Percentiles rank a stretch among this genome's conserved stretches.
Evolutionary conservation across 2,329 filamentous ascomycete species (phyloP).

Genomic region (Paraphaeosphaeria sporulosa): DNA sequence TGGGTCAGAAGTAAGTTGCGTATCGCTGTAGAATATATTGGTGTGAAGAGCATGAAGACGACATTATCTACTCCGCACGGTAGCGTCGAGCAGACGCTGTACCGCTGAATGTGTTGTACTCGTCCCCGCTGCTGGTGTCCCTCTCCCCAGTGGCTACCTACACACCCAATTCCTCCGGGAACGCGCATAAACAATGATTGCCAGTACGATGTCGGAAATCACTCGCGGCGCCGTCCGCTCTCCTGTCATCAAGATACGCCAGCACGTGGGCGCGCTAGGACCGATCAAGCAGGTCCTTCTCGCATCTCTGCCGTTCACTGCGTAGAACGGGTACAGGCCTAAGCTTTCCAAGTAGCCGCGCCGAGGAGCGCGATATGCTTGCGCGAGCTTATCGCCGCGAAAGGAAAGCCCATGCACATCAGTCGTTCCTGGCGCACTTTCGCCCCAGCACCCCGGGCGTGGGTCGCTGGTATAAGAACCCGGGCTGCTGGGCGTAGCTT

Average conservation of each 20-base stretch:
- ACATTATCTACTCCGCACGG: too few relatives aligned
- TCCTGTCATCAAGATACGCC: background rate
- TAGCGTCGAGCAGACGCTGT: too few relatives aligned
- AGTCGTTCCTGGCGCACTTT: constrained; percentile 4
- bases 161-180: too few relatives aligned
- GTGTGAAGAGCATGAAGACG: too few relatives aligned
- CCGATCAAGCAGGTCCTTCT: background rate
- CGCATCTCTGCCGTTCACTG: background rate
- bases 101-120: too few relatives aligned
- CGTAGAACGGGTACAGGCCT: background rate
- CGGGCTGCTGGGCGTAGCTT: background rate
- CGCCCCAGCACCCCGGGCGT: background rate
- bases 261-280: background rate
- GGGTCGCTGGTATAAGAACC: background rate
- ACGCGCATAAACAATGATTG: too few relatives aligned
- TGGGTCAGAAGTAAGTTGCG: background rate
- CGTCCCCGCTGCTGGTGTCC: background rate
- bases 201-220: background rate
- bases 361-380: constrained; percentile 1
- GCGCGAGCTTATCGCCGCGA: constrained; percentile 12
- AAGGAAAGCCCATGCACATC: background rate
- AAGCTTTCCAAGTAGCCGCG: background rate
- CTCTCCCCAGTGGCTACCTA: background rate
- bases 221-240: background rate
- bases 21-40: too few relatives aligned